Evolutionary conservation across 2,329 filamentous ascomycete species (phyloP).

Genomic region (Microsporum audouinii): DNA sequence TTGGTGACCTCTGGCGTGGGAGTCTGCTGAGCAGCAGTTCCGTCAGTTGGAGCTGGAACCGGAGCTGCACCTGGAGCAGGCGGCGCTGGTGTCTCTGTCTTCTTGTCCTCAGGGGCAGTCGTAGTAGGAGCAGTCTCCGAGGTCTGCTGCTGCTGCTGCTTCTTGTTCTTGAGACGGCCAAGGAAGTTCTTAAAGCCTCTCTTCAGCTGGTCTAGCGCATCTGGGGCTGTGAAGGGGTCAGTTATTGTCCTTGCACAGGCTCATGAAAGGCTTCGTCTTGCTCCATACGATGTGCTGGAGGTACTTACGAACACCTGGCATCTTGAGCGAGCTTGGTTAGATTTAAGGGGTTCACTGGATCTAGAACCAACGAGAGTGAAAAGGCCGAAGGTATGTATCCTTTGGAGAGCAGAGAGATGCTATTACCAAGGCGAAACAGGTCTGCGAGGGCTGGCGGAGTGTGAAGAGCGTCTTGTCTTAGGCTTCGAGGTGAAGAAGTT

Average conservation of each 20-base stretch:
- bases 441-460: neutral
- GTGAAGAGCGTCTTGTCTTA: neutral
- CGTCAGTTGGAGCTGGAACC: conserved; percentile 9
- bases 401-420: neutral
- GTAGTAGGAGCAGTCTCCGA: conserved; percentile 8
- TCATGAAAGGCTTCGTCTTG: neutral
- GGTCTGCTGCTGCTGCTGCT: conserved; percentile 5
- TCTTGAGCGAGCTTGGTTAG: conserved; percentile 13
- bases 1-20: conserved; percentile 5
- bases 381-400: neutral
- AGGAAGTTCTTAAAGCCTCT: conserved; percentile 25
- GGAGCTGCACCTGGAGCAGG: conserved; percentile 11
- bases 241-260: neutral
- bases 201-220: conserved; percentile 26
- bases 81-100: conserved; percentile 12
- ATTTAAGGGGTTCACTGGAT: neutral
- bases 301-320: conserved; percentile 28
- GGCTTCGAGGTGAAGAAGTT: neutral
- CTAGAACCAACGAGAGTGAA: neutral
- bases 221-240: conserved; percentile 18
- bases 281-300: neutral
- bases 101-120: conserved; percentile 8
- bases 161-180: conserved; percentile 23
- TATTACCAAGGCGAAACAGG: neutral
- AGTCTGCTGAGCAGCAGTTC: conserved; percentile 9